Conservation (phyloP, 179 eudicot genomes). For the Beta macrorhiza region DNA sequence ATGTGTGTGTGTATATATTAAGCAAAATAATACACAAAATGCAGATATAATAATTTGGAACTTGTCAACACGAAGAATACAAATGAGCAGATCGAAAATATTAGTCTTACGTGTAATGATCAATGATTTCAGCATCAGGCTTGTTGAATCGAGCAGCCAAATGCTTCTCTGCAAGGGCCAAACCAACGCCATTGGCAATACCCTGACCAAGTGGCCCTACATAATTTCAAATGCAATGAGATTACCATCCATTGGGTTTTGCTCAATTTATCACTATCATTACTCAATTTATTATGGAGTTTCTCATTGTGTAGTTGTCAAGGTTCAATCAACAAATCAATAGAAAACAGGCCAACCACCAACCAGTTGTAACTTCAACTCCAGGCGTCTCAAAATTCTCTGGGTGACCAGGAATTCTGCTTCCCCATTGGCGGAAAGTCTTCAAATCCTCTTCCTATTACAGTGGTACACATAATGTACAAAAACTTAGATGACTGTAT, state of each 20-base stretch:
- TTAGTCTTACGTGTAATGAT: constrained; percentile 50
- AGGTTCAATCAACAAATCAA: not conserved
- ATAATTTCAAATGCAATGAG: constrained; percentile 10
- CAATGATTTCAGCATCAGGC: constrained; percentile 52
- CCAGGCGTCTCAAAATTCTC: constrained; percentile 65
- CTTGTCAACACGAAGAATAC: not conserved
- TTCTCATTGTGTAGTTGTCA: not conserved
- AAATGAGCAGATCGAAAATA: not conserved
- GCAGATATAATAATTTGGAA: not conserved
- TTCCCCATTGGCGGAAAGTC: constrained; percentile 57
- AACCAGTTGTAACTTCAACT: constrained; percentile 69
- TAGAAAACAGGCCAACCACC: constrained; percentile 34
- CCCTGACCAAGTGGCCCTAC: constrained; percentile 74
- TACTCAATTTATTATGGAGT: not conserved
- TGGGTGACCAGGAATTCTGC: constrained; percentile 65
- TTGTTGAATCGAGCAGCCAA: constrained; percentile 66
- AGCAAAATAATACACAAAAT: not conserved
- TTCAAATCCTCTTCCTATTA: constrained; percentile 59
- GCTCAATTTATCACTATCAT: not conserved
- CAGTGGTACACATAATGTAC: constrained; percentile 1
- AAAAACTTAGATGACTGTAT: not conserved
- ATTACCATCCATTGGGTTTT: not conserved
- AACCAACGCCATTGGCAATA: constrained; percentile 65
- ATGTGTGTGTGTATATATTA: too few species aligned
- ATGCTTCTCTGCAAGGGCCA: constrained; percentile 69